phyloP scores from a whole-genome alignment of 805 yeast genomes.

The Candida jianshihensis region DNA sequence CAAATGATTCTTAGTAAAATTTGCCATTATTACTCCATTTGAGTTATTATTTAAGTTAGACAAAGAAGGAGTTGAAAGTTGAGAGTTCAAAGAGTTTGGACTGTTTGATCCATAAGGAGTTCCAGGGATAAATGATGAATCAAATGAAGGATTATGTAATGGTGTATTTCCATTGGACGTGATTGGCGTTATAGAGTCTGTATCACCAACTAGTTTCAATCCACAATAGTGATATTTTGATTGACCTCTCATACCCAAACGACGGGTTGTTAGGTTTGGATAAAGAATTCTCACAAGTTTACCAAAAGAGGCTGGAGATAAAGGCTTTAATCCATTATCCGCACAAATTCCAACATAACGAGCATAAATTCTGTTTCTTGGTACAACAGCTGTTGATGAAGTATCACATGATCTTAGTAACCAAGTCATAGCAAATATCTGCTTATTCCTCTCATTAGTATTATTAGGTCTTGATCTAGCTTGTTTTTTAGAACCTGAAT shows the following conservation, averaged over 20 bases:
- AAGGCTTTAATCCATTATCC: constrained; percentile 45
- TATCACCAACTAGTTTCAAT: constrained; percentile 38
- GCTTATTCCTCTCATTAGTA: constrained; percentile 53
- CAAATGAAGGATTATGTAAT: constrained; percentile 16
- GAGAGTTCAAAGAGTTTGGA: constrained; percentile 21
- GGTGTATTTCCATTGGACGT: constrained; percentile 21
- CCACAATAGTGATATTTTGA: constrained; percentile 82
- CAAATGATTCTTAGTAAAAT: constrained; percentile 13
- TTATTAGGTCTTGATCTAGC: constrained; percentile 22
- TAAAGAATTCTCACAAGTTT: constrained; percentile 56
- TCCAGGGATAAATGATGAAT: constrained; percentile 20
- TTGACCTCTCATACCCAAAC: constrained; percentile 74
- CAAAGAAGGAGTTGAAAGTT: constrained; percentile 18
- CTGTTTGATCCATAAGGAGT: constrained; percentile 24
- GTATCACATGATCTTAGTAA: constrained; percentile 56
- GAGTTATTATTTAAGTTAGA: not conserved
- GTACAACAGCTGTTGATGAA: constrained; percentile 46
- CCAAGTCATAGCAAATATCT: constrained; percentile 80
- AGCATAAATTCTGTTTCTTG: constrained; percentile 62
- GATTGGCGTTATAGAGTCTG: constrained; percentile 17
- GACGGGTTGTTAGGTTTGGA: constrained; percentile 61
- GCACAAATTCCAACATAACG: constrained; percentile 55
- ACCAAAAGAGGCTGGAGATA: constrained; percentile 75
- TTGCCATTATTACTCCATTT: constrained; percentile 3
- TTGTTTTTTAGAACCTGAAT: constrained; percentile 11